A percentile compares a stretch with the other conserved stretches of the same genome.
Evolutionary conservation across 306 rosid genomes (phyloP).

Genomic region (Vachellia collinsii): DNA sequence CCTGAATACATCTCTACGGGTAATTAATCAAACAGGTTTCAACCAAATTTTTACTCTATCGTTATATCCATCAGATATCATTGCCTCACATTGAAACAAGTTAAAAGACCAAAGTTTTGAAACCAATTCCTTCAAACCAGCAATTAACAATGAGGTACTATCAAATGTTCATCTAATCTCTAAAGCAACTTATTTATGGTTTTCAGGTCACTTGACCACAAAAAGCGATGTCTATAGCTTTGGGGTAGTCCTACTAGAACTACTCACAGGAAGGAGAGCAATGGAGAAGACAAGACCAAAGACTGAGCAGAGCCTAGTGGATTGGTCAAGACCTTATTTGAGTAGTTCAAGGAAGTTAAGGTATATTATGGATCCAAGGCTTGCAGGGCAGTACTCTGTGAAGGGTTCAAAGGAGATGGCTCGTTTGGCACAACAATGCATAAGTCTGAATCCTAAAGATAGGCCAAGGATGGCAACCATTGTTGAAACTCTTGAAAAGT

Average conservation of each 20-base stretch:
- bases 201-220: conserved; percentile 86
- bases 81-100: not conserved
- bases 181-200: conserved; percentile 15
- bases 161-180: not conserved
- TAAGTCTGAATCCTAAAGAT: conserved; percentile 81
- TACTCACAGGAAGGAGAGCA: conserved; percentile 86
- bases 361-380: conserved; percentile 78
- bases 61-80: not conserved
- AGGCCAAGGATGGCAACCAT: conserved; percentile 79
- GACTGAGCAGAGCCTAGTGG: conserved; percentile 81
- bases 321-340: conserved; percentile 88
- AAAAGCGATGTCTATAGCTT: conserved; percentile 89
- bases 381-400: conserved; percentile 85
- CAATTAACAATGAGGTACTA: not conserved
- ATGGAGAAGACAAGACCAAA: conserved; percentile 76
- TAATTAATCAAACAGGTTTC: conserved; percentile 32
- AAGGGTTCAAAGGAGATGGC: conserved; percentile 87
- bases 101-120: not conserved
- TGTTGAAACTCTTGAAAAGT: conserved; percentile 76
- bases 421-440: conserved; percentile 68
- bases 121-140: not conserved
- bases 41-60: not conserved
- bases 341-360: conserved; percentile 62
- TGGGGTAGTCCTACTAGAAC: conserved; percentile 85
- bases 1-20: conserved; percentile 96